phyloP scores from a whole-genome alignment of 768 basidiomycete genomes.

The Dacryopinax spathularia region DNA sequence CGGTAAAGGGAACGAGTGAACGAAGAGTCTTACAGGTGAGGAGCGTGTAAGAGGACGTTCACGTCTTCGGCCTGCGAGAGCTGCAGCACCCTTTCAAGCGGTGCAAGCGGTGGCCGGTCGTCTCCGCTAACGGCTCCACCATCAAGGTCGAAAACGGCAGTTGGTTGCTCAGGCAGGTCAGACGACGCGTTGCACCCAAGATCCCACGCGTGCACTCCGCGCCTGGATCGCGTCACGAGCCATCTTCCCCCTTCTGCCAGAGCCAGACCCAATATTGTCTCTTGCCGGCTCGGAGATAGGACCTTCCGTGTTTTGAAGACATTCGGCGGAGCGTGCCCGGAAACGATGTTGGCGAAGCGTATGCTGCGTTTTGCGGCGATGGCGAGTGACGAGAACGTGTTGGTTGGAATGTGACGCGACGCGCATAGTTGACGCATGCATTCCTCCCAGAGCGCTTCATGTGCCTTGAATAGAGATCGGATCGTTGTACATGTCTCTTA shows the following conservation, averaged over 20 bases:
- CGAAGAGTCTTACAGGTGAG: background rate
- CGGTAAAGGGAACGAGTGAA: background rate
- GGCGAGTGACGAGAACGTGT: no score
- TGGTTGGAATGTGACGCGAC: no score
- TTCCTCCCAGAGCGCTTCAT: no score
- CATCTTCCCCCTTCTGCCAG: background rate
- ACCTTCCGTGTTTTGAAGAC: no score
- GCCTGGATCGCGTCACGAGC: background rate
- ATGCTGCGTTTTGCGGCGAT: no score
- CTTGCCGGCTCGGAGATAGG: no score
- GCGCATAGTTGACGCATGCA: no score
- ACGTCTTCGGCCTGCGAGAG: background rate
- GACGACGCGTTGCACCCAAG: background rate
- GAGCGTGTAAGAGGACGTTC: background rate
- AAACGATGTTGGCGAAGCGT: no score
- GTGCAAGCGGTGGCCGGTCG: background rate
- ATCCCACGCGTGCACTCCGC: background rate
- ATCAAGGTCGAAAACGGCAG: background rate
- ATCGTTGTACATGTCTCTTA: no score
- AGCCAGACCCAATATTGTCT: background rate
- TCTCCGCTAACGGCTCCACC: background rate
- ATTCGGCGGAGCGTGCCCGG: no score
- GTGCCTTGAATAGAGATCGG: no score
- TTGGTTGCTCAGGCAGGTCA: background rate
- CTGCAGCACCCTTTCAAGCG: background rate